Conservation (phyloP, 2,329 filamentous ascomycete species). For the Epichloe brachyelytri region DNA sequence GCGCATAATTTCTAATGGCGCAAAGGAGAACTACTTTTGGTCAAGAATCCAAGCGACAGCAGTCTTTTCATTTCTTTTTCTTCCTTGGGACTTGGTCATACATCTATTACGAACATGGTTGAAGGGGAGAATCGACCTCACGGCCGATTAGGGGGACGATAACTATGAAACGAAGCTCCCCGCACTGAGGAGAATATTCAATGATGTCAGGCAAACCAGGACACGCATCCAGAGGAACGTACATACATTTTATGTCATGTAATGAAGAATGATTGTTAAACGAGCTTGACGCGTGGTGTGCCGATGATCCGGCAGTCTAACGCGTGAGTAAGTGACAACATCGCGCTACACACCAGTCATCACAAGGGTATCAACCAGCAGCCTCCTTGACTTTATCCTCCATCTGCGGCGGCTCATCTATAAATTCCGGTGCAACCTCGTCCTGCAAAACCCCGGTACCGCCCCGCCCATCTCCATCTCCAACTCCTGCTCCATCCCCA, state of each 20-base stretch:
- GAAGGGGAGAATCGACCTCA: too few relatives aligned
- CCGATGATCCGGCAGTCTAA: not conserved
- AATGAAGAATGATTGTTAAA: not conserved
- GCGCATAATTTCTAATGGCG: not conserved
- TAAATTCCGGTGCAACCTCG: slow-evolving; percentile 73
- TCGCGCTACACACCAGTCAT: not conserved
- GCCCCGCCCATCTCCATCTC: slow-evolving; percentile 53
- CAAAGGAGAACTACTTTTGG: not conserved
- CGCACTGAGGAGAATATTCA: not conserved
- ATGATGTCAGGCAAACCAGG: not conserved
- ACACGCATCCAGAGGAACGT: not conserved
- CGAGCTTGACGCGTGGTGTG: not conserved
- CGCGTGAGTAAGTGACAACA: not conserved
- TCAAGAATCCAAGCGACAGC: not conserved
- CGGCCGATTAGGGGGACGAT: not conserved
- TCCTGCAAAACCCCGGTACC: slow-evolving; percentile 78
- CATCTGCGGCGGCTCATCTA: slow-evolving; percentile 75
- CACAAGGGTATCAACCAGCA: slow-evolving; percentile 32
- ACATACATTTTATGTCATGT: not conserved
- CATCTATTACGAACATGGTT: not conserved
- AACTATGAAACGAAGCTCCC: not conserved
- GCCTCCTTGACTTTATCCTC: slow-evolving; percentile 71
- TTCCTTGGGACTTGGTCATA: not conserved
- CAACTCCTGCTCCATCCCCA: slow-evolving; percentile 88
- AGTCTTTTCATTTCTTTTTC: not conserved